These are phyloP conservation scores for Russula sp. DNA, from an alignment of 768 basidiomycete genomes.

Conservation along the genomic window DNA sequence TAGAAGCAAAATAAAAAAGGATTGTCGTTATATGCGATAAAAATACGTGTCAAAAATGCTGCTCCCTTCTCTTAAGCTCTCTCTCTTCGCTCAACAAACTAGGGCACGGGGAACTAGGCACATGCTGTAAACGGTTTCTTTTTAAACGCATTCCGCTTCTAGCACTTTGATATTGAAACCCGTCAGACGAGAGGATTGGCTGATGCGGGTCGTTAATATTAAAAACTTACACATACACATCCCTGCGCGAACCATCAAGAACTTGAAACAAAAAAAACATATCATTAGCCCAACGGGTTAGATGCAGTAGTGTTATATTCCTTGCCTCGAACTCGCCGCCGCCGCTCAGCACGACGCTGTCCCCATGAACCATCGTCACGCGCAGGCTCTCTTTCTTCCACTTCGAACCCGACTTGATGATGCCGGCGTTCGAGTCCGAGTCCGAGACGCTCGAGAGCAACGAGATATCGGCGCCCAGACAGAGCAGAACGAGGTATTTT, in stretches of 20 bases:
- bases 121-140: neutral
- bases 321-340: slow-evolving; percentile 7
- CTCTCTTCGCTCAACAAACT: too few relatives aligned
- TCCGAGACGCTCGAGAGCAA: neutral
- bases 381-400: slow-evolving; percentile 13
- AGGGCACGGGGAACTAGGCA: neutral
- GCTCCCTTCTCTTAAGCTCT: too few relatives aligned
- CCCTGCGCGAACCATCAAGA: slow-evolving; percentile 10
- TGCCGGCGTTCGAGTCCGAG: neutral
- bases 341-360: slow-evolving; percentile 12
- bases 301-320: neutral
- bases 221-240: slow-evolving; percentile 19
- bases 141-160: slow-evolving; percentile 13
- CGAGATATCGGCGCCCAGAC: slow-evolving; percentile 17
- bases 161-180: too few relatives aligned
- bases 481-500: slow-evolving; percentile 10
- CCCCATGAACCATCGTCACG: slow-evolving; percentile 21
- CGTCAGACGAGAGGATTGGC: neutral
- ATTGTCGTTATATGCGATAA: neutral
- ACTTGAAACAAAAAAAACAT: neutral
- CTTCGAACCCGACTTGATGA: neutral
- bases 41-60: neutral
- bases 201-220: too few relatives aligned
- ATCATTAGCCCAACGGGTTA: neutral
- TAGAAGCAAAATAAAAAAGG: neutral